Evolutionary conservation across 257 asterid genomes (phyloP), one percentile per base, ranked within the genome.

Genomic region (Jacaranda mimosifolia): DNA sequence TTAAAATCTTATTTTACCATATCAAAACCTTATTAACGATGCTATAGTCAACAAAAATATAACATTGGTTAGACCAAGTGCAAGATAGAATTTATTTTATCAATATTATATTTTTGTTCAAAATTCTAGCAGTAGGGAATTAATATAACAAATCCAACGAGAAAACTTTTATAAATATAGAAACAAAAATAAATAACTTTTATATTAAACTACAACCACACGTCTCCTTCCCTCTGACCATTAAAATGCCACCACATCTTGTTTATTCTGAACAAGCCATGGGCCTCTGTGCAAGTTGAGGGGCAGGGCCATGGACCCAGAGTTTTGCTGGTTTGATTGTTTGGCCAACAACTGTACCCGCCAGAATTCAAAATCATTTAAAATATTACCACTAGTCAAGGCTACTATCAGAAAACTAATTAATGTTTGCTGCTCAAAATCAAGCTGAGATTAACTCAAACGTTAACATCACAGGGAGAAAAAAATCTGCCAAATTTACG

Each of bases 301-400:
- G 26, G 58, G 17, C 0, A 40, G 68, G 55, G 40, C 10, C 32
- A 59, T 26, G 70, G 57, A 11, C 53, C 38, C 66, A 26, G 43
- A 1, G 51, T 4, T 39, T 19, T 55, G 51, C 40, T 13, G 19
- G 66, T 17, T 68, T 35, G 70, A 68, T 65, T 36, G 43, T 46
- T 55, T 48, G 69, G 74, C 73, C 80, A 60, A 45, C 86, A 67
- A 83, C 85, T 51, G 77, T 77, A 80, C 87, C 87, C 86, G 90
- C 90, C 95, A 77, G 26, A 81, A 52, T 82, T 80, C 77, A 76
- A 78, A 81, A 64, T 62, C 57, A 35, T 68, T 15, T 60, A 13
- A 39, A 64, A 3, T 17, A 52, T 21, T 19, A 17, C 49, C 1
- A 58, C 57, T 43, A 26, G 32, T 21, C 43, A 52, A 72, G 51